Percentiles rank a stretch among this genome's conserved stretches.
Evolutionary conservation across 305 asterid species (phyloP).

Genomic region (Fraxinus latifolia): DNA sequence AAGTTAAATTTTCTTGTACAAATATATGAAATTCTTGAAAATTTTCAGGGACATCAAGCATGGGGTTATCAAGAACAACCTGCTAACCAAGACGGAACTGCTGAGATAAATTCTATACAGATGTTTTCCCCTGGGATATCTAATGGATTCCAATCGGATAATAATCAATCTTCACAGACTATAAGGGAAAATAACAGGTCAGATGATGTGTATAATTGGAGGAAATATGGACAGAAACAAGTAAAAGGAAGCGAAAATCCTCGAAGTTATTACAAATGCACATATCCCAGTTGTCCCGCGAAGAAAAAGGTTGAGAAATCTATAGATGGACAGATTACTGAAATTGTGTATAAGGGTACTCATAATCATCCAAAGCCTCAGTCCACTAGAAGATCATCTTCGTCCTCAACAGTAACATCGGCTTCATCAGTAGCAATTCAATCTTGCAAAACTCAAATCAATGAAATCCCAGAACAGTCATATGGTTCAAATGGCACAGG

Average conservation of each 20-base stretch:
- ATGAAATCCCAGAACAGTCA: slow-evolving; percentile 46
- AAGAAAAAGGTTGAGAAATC: slow-evolving; percentile 67
- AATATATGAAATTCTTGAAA: background rate
- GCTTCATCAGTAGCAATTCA: slow-evolving; percentile 42
- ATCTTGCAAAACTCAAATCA: slow-evolving; percentile 30
- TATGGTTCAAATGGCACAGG: slow-evolving; percentile 40
- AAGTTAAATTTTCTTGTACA: background rate
- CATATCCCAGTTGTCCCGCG: slow-evolving; percentile 58
- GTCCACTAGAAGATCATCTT: slow-evolving; percentile 57
- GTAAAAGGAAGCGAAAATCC: slow-evolving; percentile 87
- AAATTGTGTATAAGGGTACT: slow-evolving; percentile 61
- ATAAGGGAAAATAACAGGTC: slow-evolving; percentile 28
- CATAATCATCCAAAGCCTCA: slow-evolving; percentile 81
- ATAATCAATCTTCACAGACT: slow-evolving; percentile 35
- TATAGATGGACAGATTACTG: slow-evolving; percentile 60
- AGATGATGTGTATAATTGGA: slow-evolving; percentile 80
- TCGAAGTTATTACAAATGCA: slow-evolving; percentile 74
- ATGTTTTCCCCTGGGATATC: slow-evolving; percentile 40
- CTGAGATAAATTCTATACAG: slow-evolving; percentile 24
- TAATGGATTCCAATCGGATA: slow-evolving; percentile 17
- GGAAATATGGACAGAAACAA: slow-evolving; percentile 81
- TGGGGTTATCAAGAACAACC: slow-evolving; percentile 40
- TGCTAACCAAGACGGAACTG: background rate
- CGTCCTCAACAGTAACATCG: slow-evolving; percentile 40
- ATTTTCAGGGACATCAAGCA: slow-evolving; percentile 35